These are phyloP conservation scores for Friedmanniomyces simplex DNA, from an alignment of 495 filamentous ascomycete genomes.

Conservation along the genomic window DNA sequence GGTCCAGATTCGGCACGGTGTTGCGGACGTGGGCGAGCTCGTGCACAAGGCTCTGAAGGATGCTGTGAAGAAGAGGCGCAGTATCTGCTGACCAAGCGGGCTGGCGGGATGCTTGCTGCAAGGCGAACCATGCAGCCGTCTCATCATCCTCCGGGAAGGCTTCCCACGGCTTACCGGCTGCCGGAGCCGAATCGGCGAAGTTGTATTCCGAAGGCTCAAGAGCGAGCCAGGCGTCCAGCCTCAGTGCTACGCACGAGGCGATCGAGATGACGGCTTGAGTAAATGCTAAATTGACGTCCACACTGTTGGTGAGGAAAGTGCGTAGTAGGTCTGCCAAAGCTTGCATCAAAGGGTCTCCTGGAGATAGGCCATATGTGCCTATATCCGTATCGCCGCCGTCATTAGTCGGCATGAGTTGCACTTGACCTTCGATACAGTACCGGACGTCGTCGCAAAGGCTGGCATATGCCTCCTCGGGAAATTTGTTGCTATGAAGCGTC, in stretches of 20 bases:
- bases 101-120: not conserved
- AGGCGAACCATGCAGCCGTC: not conserved
- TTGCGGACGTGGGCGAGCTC: constrained; percentile 25
- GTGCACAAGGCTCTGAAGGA: constrained; percentile 18
- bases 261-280: constrained; percentile 77
- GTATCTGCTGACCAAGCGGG: constrained; percentile 23
- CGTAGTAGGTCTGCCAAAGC: constrained; percentile 58
- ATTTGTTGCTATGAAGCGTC: constrained; percentile 57
- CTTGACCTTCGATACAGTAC: constrained; percentile 51
- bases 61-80: constrained; percentile 25
- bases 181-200: constrained; percentile 37
- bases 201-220: constrained; percentile 47
- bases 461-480: constrained; percentile 70
- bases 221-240: constrained; percentile 82
- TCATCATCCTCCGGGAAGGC: constrained; percentile 13
- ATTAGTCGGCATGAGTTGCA: not conserved
- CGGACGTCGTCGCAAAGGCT: constrained; percentile 55
- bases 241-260: constrained; percentile 69
- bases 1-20: constrained; percentile 28
- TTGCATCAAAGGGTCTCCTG: constrained; percentile 59
- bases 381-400: not conserved
- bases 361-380: constrained; percentile 11
- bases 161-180: constrained; percentile 29
- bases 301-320: constrained; percentile 77
- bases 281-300: constrained; percentile 77